These are phyloP conservation scores for Ramaria sp. DNA, from an alignment of 768 basidiomycete genomes.

Conservation along the genomic window DNA sequence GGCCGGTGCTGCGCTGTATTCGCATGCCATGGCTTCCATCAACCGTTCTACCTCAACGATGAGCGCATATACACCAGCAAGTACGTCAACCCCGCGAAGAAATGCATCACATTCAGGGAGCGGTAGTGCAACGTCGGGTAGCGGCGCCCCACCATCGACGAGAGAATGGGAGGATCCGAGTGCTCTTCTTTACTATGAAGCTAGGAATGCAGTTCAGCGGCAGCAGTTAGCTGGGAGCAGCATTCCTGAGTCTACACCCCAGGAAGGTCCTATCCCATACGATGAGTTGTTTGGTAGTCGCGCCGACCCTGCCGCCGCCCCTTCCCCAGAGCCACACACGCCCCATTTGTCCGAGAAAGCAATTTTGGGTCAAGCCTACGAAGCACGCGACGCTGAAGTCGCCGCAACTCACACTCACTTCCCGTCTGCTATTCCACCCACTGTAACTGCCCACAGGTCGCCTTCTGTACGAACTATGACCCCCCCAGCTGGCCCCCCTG, in stretches of 20 bases:
- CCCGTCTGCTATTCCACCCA: neutral
- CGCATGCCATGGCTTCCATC: conserved; percentile 34
- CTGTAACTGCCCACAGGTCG: conserved; percentile 15
- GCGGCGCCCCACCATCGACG: conserved; percentile 15
- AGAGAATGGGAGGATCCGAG: conserved; percentile 58
- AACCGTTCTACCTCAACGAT: conserved; percentile 11
- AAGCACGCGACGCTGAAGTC: conserved; percentile 42
- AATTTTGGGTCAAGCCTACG: conserved; percentile 48
- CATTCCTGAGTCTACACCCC: conserved; percentile 11
- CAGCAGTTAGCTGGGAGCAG: conserved; percentile 30
- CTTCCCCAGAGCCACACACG: conserved; percentile 15
- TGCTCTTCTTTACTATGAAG: conserved; percentile 60
- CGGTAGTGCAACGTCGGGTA: conserved; percentile 12
- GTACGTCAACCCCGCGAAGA: conserved; percentile 15
- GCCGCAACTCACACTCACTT: conserved; percentile 21
- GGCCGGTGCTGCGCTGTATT: conserved; percentile 33
- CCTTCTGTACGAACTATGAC: conserved; percentile 12
- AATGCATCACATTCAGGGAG: conserved; percentile 14
- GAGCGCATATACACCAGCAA: neutral
- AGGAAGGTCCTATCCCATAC: conserved; percentile 43
- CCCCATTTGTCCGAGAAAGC: conserved; percentile 51
- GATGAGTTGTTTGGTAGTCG: conserved; percentile 46
- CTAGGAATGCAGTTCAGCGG: conserved; percentile 58
- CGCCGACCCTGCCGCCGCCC: conserved; percentile 16
- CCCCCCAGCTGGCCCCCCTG: conserved; percentile 10